Evolutionary conservation across 345 rosid species (phyloP), one percentile per base, ranked within the genome.

Genomic region (Noccaea caerulescens): DNA sequence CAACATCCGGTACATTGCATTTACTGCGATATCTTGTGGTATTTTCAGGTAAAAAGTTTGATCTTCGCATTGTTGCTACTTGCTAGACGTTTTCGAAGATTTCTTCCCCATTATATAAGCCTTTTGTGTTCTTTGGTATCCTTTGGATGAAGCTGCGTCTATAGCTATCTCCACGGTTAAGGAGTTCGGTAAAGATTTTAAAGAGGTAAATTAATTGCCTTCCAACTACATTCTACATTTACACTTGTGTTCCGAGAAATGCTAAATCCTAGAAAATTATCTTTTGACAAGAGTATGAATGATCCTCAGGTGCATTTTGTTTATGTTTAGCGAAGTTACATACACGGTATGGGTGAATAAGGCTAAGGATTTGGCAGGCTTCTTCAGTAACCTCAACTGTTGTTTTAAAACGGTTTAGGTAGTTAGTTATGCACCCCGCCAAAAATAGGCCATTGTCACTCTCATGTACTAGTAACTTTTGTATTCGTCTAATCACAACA

Each of bases 11-110:
- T 88, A 79, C 66, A 76, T 93, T 68, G 97, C 97, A 30, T 88
- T 90, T 71, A 82, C 96, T 43, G 98, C 97, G 2, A 84, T 93
- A 68, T 85, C 90, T 57, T 93, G 97, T 66, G 98, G 98, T 53
- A 80, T 77, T 25, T 88, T 47, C 46, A 63, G 94, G 92, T 89
- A 16, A 16, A 77, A 27, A 74, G 78, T 63, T 58, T 46, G n/a
- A 63, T 20, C 5, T 53, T 30, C 16, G 14, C 50, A 0, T 52
- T 41, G 44, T 39, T 39, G 20, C 3, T 70, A 32, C 27, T 25
- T 25, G 27, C 3, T 25, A 37, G 1, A 39, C 12, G 18, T 34
- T 57, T 23, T 45, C 10, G 1, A 9, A 25, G 13, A 25, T 47
- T 18, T 64, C 51, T 52, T 13, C 18, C 4, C 16, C 30, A 36